These are phyloP conservation scores for Stephania yunnanensis DNA, from an alignment of 164 flowering plant species.

Conservation along the genomic window DNA sequence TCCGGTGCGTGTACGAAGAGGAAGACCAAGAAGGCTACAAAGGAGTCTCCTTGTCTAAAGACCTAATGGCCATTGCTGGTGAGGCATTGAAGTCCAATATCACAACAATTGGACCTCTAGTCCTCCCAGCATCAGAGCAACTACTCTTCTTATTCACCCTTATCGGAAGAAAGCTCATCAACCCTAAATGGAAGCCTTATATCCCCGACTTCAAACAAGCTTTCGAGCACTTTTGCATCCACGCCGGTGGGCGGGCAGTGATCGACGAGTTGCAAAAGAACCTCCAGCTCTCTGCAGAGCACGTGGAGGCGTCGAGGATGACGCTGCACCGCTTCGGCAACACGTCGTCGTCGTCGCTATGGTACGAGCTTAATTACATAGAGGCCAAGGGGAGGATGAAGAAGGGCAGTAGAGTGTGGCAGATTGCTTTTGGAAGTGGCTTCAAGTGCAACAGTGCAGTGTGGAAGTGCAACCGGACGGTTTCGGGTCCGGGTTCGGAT, in stretches of 20 bases:
- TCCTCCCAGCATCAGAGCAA: slow-evolving; percentile 57
- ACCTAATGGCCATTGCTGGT: slow-evolving; percentile 59
- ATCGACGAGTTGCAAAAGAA: slow-evolving; percentile 63
- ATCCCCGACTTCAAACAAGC: slow-evolving; percentile 65
- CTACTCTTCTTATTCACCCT: slow-evolving; percentile 39
- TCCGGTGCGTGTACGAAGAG: slow-evolving; percentile 40
- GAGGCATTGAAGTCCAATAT: slow-evolving; percentile 60
- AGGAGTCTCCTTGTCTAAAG: slow-evolving; percentile 48
- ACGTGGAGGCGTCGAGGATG: slow-evolving; percentile 68
- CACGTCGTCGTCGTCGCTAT: slow-evolving; percentile 59
- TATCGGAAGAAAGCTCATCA: slow-evolving; percentile 42
- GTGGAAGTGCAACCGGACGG: slow-evolving; percentile 58
- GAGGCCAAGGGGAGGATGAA: slow-evolving; percentile 64
- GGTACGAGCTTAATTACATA: slow-evolving; percentile 55
- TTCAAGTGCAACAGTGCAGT: slow-evolving; percentile 71
- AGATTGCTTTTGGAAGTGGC: slow-evolving; percentile 63
- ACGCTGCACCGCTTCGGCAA: slow-evolving; percentile 57
- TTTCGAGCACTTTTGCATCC: slow-evolving; percentile 72
- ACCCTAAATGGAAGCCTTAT: slow-evolving; percentile 54
- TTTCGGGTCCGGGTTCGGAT: slow-evolving; percentile 24
- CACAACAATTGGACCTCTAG: slow-evolving; percentile 54
- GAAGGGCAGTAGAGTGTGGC: slow-evolving; percentile 61
- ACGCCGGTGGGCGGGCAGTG: slow-evolving; percentile 66
- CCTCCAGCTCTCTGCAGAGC: slow-evolving; percentile 45
- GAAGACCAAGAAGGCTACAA: slow-evolving; percentile 47